These are phyloP conservation scores for Liquidambar formosana DNA, from an alignment of 164 flowering plant species.

Conservation along the genomic window DNA sequence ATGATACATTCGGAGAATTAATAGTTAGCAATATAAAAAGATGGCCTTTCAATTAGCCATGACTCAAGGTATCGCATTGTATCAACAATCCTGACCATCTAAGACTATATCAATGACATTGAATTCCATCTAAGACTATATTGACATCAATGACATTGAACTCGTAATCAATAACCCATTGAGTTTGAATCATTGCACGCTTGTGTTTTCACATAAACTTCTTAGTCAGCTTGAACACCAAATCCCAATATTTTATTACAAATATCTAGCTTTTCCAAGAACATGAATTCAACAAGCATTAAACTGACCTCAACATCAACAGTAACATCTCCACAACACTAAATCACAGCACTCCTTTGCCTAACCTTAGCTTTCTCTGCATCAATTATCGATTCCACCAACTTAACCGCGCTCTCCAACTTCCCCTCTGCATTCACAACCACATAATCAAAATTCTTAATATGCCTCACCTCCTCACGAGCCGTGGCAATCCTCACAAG, in stretches of 20 bases:
- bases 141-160: too few species aligned
- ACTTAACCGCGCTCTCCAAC: constrained; percentile 62
- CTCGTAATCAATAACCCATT: too few species aligned
- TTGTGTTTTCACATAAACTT: too few species aligned
- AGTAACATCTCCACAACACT: constrained; percentile 12
- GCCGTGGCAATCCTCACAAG: constrained; percentile 83
- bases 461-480: constrained; percentile 71
- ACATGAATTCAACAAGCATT: neutral
- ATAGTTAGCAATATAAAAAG: too few species aligned
- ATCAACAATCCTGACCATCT: too few species aligned
- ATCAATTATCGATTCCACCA: constrained; percentile 76
- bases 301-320: neutral
- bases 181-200: too few species aligned
- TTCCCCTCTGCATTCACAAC: constrained; percentile 84
- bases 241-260: neutral
- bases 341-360: constrained; percentile 51
- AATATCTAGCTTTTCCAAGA: neutral
- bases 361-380: constrained; percentile 86
- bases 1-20: too few species aligned
- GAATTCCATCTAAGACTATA: too few species aligned
- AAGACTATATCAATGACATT: too few species aligned
- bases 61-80: too few species aligned
- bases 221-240: neutral
- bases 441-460: constrained; percentile 78
- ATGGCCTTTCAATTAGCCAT: too few species aligned